Evolutionary conservation across 805 yeast genomes (phyloP).

Genomic region (Cyberlindnera subsufficiens): DNA sequence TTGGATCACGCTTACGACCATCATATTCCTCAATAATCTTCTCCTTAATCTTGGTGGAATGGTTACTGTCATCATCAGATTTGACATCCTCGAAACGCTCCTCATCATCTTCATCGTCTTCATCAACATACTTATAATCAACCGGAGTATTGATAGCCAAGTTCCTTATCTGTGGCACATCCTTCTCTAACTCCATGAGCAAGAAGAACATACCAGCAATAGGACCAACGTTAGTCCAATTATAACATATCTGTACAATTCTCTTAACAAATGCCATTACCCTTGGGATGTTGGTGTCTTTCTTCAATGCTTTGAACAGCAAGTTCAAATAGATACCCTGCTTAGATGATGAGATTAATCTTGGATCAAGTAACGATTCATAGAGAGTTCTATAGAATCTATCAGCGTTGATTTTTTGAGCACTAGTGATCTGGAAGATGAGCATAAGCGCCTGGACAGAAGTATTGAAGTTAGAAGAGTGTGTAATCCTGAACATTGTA

Average conservation of each 20-base stretch:
- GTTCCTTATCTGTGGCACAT: conserved; percentile 61
- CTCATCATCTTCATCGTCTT: conserved; percentile 35
- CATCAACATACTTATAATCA: conserved; percentile 44
- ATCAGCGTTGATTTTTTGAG: conserved; percentile 51
- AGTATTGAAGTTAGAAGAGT: conserved; percentile 90
- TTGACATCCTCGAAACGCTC: conserved; percentile 29
- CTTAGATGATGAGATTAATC: conserved; percentile 82
- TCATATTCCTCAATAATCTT: conserved; percentile 45
- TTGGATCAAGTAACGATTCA: conserved; percentile 80
- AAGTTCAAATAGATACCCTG: conserved; percentile 88
- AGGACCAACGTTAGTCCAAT: conserved; percentile 87
- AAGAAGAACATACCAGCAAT: conserved; percentile 77
- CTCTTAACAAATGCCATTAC: conserved; percentile 89
- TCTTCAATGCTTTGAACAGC: conserved; percentile 74
- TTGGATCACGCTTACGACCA: conserved; percentile 88
- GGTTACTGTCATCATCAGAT: conserved; percentile 23
- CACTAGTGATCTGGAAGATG: conserved; percentile 69
- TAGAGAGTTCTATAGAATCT: conserved; percentile 85
- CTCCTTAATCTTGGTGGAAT: conserved; percentile 3
- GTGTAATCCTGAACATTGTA: conserved; percentile 84
- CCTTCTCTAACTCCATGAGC: conserved; percentile 59
- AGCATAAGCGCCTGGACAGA: conserved; percentile 87
- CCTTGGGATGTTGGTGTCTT: conserved; percentile 55
- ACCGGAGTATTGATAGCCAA: conserved; percentile 49
- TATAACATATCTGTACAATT: conserved; percentile 74